These are phyloP conservation scores for Pseudopediastrum boryanum DNA, from an alignment of 139 green algal genomes.

Conservation along the genomic window DNA sequence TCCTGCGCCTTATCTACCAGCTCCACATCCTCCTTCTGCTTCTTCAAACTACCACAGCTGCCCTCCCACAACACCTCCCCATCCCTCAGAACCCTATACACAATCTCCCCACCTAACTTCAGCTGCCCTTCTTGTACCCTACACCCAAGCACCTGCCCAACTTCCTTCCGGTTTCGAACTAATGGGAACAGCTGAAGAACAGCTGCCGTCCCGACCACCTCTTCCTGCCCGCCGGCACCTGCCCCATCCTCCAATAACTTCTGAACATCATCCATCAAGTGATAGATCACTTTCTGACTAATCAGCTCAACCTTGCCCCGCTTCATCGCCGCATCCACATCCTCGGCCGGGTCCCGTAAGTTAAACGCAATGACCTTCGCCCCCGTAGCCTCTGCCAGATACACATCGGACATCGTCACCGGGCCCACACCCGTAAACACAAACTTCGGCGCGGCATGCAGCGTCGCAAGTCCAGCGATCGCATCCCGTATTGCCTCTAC, in stretches of 20 bases:
- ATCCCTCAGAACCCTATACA: conserved; percentile 69
- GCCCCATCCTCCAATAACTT: neutral
- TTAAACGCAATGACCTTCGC: conserved; percentile 84
- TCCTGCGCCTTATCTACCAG: conserved; percentile 77
- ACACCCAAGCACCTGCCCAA: conserved; percentile 56
- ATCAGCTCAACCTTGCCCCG: conserved; percentile 55
- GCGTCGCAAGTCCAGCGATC: conserved; percentile 24
- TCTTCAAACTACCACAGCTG: conserved; percentile 63
- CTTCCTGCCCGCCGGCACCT: conserved; percentile 22
- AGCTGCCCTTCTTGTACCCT: conserved; percentile 59
- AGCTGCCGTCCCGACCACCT: conserved; percentile 48
- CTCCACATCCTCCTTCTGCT: conserved; percentile 78
- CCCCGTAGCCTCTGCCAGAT: conserved; percentile 68
- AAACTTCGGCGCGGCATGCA: conserved; percentile 41
- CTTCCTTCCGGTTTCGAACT: conserved; percentile 33
- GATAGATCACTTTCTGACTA: conserved; percentile 82
- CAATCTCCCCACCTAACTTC: neutral
- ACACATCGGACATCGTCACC: conserved; percentile 68
- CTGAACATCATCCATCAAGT: conserved; percentile 69
- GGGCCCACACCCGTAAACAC: conserved; percentile 77
- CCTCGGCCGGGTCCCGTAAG: conserved; percentile 50
- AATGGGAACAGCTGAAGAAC: conserved; percentile 53
- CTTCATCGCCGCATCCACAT: conserved; percentile 45
- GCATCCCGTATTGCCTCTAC: conserved; percentile 64
- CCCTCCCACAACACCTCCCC: conserved; percentile 64